Conservation (phyloP, 345 rosid genomes). For the Populus simonii region DNA sequence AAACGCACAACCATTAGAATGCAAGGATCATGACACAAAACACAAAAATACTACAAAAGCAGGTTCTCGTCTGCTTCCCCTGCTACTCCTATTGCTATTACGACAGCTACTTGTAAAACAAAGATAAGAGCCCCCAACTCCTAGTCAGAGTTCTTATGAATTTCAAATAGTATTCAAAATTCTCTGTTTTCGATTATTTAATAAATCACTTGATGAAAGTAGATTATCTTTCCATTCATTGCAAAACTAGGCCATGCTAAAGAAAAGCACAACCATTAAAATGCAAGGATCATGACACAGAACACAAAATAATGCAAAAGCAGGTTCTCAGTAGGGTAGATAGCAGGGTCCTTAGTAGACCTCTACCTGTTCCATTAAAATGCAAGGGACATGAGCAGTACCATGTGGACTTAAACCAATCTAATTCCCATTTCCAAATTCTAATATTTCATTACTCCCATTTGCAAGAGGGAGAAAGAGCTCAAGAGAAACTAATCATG, state of each 20-base stretch:
- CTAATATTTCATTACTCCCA: background rate
- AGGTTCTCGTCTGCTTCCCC: background rate
- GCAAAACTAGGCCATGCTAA: no score
- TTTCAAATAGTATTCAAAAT: no score
- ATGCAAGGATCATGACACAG: no score
- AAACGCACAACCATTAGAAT: background rate
- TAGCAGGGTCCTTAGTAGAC: background rate
- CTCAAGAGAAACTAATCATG: background rate
- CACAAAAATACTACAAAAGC: background rate
- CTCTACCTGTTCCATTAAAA: background rate
- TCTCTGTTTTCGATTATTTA: no score
- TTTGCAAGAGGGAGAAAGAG: background rate
- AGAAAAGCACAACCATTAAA: no score
- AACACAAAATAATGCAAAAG: no score
- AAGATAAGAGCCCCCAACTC: no score
- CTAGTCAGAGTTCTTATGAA: no score
- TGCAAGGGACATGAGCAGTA: background rate
- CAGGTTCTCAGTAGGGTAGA: background rate
- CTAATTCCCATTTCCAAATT: conserved; percentile 1
- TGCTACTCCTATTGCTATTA: no score
- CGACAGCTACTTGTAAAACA: no score
- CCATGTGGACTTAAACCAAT: background rate
- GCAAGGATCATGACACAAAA: background rate
- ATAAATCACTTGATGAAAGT: no score
- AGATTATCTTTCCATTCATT: no score